These are phyloP conservation scores for Vigna angularis DNA, from an alignment of 306 rosid species.

Conservation along the genomic window DNA sequence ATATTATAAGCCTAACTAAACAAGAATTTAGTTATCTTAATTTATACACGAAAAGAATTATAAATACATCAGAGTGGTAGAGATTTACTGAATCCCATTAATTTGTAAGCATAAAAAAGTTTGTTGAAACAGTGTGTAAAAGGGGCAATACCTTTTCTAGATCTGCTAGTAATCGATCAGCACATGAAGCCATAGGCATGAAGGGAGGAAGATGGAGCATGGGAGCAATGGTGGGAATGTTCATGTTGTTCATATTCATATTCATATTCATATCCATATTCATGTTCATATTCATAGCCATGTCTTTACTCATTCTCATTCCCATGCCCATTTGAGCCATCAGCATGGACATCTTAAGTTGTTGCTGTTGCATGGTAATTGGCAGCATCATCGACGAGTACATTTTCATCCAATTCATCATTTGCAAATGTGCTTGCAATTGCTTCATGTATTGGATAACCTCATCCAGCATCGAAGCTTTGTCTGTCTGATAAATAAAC, in stretches of 20 bases:
- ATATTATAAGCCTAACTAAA: fast-evolving
- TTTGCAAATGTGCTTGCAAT: slow-evolving; percentile 70
- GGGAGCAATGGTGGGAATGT: slow-evolving; percentile 50
- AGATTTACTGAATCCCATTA: too few relatives aligned
- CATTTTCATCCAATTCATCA: slow-evolving; percentile 70
- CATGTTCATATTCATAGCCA: slow-evolving; percentile 39
- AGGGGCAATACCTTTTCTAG: slow-evolving; percentile 23
- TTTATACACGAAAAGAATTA: too few relatives aligned
- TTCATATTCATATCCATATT: not conserved
- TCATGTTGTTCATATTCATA: slow-evolving; percentile 37
- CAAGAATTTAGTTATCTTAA: too few relatives aligned
- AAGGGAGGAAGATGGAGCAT: slow-evolving; percentile 57
- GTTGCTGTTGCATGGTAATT: slow-evolving; percentile 60
- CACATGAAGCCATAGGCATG: slow-evolving; percentile 54
- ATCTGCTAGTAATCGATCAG: slow-evolving; percentile 38
- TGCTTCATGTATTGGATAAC: slow-evolving; percentile 80
- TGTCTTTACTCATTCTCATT: slow-evolving; percentile 38
- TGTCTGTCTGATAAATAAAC: slow-evolving; percentile 62
- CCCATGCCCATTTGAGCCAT: slow-evolving; percentile 62
- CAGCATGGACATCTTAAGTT: slow-evolving; percentile 67
- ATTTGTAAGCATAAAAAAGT: too few relatives aligned
- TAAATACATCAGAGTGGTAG: too few relatives aligned
- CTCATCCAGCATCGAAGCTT: slow-evolving; percentile 87
- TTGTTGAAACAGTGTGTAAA: not conserved
- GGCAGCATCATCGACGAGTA: slow-evolving; percentile 63